Evolutionary conservation across 2,329 filamentous ascomycete genomes (phyloP).

Genomic region (Penicillium sclerotigenum): DNA sequence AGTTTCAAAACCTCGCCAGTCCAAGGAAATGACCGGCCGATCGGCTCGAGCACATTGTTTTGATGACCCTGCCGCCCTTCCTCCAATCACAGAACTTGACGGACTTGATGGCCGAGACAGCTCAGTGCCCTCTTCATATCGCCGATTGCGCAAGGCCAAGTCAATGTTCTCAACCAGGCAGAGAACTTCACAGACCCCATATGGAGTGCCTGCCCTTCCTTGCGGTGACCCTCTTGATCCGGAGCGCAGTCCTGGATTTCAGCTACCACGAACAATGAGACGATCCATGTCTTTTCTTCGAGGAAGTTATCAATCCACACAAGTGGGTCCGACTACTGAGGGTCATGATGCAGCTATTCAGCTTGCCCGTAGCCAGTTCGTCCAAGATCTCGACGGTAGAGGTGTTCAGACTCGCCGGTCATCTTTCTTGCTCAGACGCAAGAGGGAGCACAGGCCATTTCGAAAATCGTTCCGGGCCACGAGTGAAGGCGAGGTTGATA

Average conservation of each 20-base stretch:
- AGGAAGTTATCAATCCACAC: constrained; percentile 23
- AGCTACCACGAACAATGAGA: constrained; percentile 30
- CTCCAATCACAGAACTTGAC: constrained; percentile 31
- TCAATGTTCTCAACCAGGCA: constrained; percentile 48
- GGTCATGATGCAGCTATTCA: constrained; percentile 42
- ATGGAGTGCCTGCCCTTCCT: constrained; percentile 13
- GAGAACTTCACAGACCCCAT: constrained; percentile 24
- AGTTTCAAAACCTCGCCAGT: constrained; percentile 3
- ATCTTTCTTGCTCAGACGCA: constrained; percentile 25
- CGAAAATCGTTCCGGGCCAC: constrained; percentile 36
- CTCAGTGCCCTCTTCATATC: constrained; percentile 47
- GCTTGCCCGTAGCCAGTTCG: constrained; percentile 41
- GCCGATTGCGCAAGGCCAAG: constrained; percentile 46
- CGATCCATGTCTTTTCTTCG: constrained; percentile 46
- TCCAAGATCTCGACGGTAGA: constrained; percentile 24
- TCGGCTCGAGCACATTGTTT: constrained; percentile 1
- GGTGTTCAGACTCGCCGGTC: constrained; percentile 21
- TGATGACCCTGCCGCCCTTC: constrained; percentile 20
- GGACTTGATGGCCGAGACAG: constrained; percentile 37
- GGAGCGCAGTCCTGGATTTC: constrained; percentile 19
- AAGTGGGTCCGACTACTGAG: constrained; percentile 23
- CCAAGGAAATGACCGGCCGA: background rate
- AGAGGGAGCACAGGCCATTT: constrained; percentile 35
- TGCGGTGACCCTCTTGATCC: constrained; percentile 11
- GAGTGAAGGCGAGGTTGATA: constrained; percentile 18